These are phyloP conservation scores for Solanum piurae DNA, from an alignment of 257 asterid species.

Conservation along the genomic window DNA sequence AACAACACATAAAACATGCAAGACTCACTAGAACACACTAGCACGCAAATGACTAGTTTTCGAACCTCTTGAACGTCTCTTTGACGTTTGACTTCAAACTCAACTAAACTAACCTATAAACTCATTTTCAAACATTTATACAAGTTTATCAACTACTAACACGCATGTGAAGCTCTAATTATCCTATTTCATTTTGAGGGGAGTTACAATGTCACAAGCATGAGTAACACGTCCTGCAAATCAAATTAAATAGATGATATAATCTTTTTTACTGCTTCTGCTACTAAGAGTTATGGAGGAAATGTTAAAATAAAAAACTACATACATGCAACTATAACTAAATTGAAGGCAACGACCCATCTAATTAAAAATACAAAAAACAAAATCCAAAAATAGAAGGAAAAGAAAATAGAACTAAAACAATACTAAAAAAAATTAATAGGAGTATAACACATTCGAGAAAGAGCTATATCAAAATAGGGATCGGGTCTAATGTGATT, in stretches of 20 bases:
- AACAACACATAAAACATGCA: too few relatives aligned
- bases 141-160: too few relatives aligned
- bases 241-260: background rate
- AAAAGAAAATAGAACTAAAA: background rate
- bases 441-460: background rate
- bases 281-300: background rate
- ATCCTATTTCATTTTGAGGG: too few relatives aligned
- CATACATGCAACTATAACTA: background rate
- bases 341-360: background rate
- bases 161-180: too few relatives aligned
- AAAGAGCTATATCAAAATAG: background rate
- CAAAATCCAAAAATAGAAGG: background rate
- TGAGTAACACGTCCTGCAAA: background rate
- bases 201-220: background rate
- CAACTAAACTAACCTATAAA: too few relatives aligned
- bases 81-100: too few relatives aligned
- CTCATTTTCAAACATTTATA: too few relatives aligned
- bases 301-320: background rate
- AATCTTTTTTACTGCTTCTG: background rate
- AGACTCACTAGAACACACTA: too few relatives aligned
- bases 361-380: background rate
- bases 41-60: too few relatives aligned
- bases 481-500: background rate
- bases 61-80: too few relatives aligned
- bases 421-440: background rate